Conservation (phyloP, 306 rosid genomes). For the Cajanus cajan region DNA sequence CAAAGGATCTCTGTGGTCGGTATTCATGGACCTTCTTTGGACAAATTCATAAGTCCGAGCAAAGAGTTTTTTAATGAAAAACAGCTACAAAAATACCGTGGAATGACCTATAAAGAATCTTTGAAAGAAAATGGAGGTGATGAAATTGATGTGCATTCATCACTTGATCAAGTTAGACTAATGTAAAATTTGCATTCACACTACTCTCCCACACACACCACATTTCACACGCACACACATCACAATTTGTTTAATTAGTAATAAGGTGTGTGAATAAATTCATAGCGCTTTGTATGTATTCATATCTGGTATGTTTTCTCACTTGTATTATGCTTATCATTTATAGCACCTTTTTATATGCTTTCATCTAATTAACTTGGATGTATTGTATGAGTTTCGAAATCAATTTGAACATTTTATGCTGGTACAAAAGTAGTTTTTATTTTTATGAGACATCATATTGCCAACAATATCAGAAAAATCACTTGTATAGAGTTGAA, state of each 20-base stretch:
- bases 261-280: background rate
- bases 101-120: slow-evolving; percentile 40
- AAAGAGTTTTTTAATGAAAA: slow-evolving; percentile 35
- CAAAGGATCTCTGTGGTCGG: slow-evolving; percentile 46
- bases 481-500: no score
- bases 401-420: no score
- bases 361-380: no score
- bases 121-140: slow-evolving; percentile 36
- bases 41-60: slow-evolving; percentile 35
- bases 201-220: no score
- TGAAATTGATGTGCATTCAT: slow-evolving; percentile 34
- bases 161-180: background rate
- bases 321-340: background rate
- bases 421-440: no score
- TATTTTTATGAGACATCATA: no score
- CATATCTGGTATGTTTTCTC: background rate
- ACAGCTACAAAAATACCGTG: slow-evolving; percentile 35
- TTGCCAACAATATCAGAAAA: no score
- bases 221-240: background rate
- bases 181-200: background rate
- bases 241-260: background rate
- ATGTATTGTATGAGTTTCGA: no score
- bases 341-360: no score
- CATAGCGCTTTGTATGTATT: no score
- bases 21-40: slow-evolving; percentile 51